These are phyloP conservation scores for Silene vulgaris DNA, from an alignment of 179 eudicot genomes.

Conservation along the genomic window DNA sequence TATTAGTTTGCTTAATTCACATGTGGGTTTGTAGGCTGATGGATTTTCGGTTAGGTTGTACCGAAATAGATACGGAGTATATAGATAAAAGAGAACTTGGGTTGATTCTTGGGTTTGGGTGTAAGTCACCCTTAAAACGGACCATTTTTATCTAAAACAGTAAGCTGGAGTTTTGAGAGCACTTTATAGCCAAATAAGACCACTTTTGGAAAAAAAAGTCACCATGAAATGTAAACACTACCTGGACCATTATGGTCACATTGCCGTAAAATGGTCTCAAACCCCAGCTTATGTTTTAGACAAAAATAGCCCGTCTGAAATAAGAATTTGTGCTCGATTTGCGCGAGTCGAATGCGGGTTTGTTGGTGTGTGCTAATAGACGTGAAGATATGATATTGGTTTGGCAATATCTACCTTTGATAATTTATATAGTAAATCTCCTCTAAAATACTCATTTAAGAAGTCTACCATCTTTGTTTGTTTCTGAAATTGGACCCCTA, in stretches of 20 bases:
- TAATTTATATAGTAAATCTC: background rate
- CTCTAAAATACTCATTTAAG: background rate
- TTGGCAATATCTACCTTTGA: background rate
- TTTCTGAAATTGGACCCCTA: background rate
- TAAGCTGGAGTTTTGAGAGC: too few species aligned
- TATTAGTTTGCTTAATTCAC: background rate
- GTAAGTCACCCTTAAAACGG: too few species aligned
- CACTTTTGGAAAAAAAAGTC: too few species aligned
- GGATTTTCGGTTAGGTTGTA: background rate
- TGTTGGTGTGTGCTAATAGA: background rate
- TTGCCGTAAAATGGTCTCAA: too few species aligned
- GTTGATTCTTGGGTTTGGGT: too few species aligned
- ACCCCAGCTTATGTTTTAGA: too few species aligned
- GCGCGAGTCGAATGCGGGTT: background rate
- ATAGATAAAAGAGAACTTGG: background rate
- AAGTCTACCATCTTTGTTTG: background rate
- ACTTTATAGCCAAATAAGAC: too few species aligned
- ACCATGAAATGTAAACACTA: too few species aligned
- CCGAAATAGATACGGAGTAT: background rate
- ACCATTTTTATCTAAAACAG: too few species aligned
- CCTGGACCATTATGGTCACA: too few species aligned
- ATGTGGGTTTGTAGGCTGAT: background rate
- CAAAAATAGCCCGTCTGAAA: too few species aligned
- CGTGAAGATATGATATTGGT: background rate
- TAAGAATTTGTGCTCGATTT: background rate